phyloP scores from a whole-genome alignment of 805 yeast species.

The Isabelozyma gotoi region DNA sequence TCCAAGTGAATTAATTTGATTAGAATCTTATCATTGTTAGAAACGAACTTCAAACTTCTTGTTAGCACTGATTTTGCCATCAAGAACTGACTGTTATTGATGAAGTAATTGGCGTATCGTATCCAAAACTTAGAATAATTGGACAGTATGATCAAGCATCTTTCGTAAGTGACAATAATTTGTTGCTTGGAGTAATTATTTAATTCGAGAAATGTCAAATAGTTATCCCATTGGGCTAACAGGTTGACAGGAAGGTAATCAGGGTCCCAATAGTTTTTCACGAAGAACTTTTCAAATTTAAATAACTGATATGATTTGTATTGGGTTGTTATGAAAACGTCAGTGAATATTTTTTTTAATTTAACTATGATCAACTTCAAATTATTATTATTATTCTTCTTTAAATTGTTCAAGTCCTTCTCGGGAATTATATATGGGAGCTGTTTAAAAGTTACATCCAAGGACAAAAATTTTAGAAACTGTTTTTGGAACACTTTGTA shows the following conservation, averaged over 20 bases:
- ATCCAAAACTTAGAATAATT: constrained; percentile 50
- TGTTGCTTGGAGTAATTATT: constrained; percentile 20
- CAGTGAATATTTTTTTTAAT: constrained; percentile 49
- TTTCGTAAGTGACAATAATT: constrained; percentile 39
- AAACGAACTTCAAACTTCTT: constrained; percentile 29
- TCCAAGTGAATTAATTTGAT: constrained; percentile 46
- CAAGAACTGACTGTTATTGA: constrained; percentile 22
- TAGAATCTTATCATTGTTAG: constrained; percentile 26
- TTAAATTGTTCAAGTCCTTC: constrained; percentile 11
- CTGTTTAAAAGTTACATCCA: constrained; percentile 5
- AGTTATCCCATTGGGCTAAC: constrained; percentile 57
- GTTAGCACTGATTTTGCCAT: constrained; percentile 40
- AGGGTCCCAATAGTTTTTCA: constrained; percentile 37
- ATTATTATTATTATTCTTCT: constrained; percentile 12
- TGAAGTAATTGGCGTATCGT: constrained; percentile 44
- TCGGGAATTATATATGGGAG: constrained; percentile 17
- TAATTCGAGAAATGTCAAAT: constrained; percentile 53
- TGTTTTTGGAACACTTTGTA: constrained; percentile 47
- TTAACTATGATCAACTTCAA: constrained; percentile 30
- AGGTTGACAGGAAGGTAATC: constrained; percentile 42
- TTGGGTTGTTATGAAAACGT: constrained; percentile 56
- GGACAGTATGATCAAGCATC: constrained; percentile 48
- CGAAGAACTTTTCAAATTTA: constrained; percentile 46
- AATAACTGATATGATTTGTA: constrained; percentile 50
- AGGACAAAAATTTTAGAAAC: constrained; percentile 33